Evolutionary conservation across 129 eudicot genomes (phyloP).

Genomic region (Helianthus tuberosus): DNA sequence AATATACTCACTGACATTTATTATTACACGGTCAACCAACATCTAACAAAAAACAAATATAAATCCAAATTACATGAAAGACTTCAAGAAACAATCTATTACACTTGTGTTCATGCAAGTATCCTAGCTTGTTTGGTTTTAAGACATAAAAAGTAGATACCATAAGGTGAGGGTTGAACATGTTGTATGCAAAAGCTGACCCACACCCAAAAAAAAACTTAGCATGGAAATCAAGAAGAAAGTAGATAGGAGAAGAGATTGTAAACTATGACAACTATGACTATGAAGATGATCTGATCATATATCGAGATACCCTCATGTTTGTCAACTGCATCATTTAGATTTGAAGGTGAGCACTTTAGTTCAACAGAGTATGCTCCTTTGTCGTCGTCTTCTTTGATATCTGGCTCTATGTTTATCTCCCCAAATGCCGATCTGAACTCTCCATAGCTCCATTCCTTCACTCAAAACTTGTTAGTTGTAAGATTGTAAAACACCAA

Average conservation of each 20-base stretch:
- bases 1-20: conserved; percentile 14
- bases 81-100: conserved; percentile 21
- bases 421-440: conserved; percentile 65
- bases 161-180: conserved; percentile 23
- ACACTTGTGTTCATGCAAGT: conserved; percentile 23
- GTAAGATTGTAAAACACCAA: not conserved
- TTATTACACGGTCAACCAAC: conserved; percentile 19
- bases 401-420: conserved; percentile 55
- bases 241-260: conserved; percentile 40
- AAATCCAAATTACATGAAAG: conserved; percentile 7
- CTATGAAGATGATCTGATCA: conserved; percentile 59
- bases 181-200: conserved; percentile 13
- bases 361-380: conserved; percentile 68
- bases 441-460: conserved; percentile 78
- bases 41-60: conserved; percentile 17
- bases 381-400: conserved; percentile 48
- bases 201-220: conserved; percentile 2
- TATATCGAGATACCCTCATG: conserved; percentile 44
- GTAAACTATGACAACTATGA: conserved; percentile 49
- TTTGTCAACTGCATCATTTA: conserved; percentile 41
- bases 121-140: conserved; percentile 21
- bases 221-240: conserved; percentile 32
- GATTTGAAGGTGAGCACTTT: conserved; percentile 57
- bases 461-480: conserved; percentile 30
- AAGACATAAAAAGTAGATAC: conserved; percentile 21